Evolutionary conservation across 176 grass and related monocot genomes (phyloP).

Genomic region (Oryza glumipatula): DNA sequence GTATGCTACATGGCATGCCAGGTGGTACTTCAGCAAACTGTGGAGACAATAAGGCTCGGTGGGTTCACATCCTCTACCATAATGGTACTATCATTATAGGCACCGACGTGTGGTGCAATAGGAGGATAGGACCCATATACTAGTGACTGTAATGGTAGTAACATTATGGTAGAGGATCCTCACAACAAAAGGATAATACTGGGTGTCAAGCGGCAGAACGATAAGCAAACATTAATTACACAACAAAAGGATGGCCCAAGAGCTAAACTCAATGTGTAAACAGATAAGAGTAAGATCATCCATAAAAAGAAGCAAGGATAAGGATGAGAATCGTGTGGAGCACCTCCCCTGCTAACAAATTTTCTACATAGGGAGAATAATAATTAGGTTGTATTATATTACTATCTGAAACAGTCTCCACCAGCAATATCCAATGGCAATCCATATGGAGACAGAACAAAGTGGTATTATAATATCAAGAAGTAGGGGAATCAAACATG

Average conservation of each 20-base stretch:
- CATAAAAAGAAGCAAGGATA: conserved; percentile 53
- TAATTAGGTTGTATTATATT: conserved; percentile 46
- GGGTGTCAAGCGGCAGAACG: conserved; percentile 6
- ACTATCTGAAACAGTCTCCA: conserved; percentile 11
- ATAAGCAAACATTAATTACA: conserved; percentile 34
- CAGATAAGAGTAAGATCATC: conserved; percentile 67
- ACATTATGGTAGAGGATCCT: too few species aligned
- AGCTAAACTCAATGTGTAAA: not conserved
- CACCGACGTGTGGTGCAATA: too few species aligned
- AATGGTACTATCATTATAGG: too few species aligned
- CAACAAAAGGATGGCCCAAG: conserved; percentile 27
- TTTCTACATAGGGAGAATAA: conserved; percentile 42
- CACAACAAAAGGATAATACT: too few species aligned
- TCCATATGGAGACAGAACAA: conserved; percentile 47
- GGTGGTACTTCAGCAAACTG: not conserved
- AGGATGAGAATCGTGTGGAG: conserved; percentile 52
- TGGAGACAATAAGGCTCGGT: conserved; percentile 24
- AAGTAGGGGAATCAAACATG: conserved; percentile 19
- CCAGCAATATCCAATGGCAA: conserved; percentile 29
- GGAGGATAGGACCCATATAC: too few species aligned
- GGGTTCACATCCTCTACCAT: too few species aligned
- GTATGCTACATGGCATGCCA: not conserved
- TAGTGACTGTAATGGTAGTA: too few species aligned
- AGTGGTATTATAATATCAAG: conserved; percentile 40
- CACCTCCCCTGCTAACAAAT: conserved; percentile 27